Conservation (phyloP, 73 alveolate genomes). For the Uronychia setigera region DNA sequence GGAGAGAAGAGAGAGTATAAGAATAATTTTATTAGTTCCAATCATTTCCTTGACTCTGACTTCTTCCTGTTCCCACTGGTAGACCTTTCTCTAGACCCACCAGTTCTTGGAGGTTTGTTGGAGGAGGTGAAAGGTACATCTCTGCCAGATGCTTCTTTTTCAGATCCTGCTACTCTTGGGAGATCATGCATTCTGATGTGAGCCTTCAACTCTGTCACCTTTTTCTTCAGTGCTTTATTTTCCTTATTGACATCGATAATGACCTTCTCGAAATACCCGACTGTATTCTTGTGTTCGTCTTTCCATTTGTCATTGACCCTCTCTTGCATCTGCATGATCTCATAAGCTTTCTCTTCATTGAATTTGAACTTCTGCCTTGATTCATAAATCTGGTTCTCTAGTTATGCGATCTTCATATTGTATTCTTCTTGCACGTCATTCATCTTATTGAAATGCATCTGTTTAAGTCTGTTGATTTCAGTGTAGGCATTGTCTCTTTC, state of each 20-base stretch:
- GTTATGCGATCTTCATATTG: slow-evolving; percentile 28
- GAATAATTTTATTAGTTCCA: too few relatives aligned
- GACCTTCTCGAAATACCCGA: background rate
- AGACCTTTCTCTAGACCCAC: too few relatives aligned
- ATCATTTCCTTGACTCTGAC: too few relatives aligned
- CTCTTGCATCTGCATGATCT: slow-evolving; percentile 52
- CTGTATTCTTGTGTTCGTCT: slow-evolving; percentile 47
- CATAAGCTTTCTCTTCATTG: slow-evolving; percentile 63
- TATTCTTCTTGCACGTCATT: slow-evolving; percentile 54
- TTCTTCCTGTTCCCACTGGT: too few relatives aligned
- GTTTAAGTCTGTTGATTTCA: slow-evolving; percentile 50
- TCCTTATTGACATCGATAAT: slow-evolving; percentile 11
- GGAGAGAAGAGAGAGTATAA: too few relatives aligned
- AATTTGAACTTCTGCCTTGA: slow-evolving; percentile 45
- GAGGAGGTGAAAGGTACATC: too few relatives aligned
- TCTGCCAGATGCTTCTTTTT: too few relatives aligned
- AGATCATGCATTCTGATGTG: too few relatives aligned
- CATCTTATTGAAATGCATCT: slow-evolving; percentile 36
- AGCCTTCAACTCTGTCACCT: too few relatives aligned
- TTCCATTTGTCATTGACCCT: slow-evolving; percentile 60
- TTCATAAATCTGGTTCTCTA: slow-evolving; percentile 49
- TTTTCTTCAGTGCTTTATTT: slow-evolving; percentile 3
- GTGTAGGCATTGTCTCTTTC: slow-evolving; percentile 51
- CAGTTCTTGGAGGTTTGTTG: too few relatives aligned
- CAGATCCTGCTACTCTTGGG: too few relatives aligned